These are phyloP conservation scores for Aureobasidium sp. DNA, from an alignment of 2,329 filamentous ascomycete species.

Conservation along the genomic window DNA sequence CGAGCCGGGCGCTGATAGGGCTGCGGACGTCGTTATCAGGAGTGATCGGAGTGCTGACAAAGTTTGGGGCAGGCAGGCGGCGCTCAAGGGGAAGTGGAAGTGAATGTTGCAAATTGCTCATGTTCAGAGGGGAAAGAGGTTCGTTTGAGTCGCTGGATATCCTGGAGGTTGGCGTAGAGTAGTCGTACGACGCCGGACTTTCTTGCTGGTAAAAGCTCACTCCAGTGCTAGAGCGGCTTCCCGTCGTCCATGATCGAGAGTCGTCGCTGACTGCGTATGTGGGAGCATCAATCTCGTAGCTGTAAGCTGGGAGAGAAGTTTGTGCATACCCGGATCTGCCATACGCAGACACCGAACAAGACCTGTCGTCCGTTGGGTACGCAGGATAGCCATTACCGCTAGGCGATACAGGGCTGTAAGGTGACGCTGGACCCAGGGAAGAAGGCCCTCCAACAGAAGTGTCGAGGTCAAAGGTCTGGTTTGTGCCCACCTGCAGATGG, in stretches of 20 bases:
- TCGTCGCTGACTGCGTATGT: conserved; percentile 23
- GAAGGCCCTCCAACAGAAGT: conserved; percentile 2
- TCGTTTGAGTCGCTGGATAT: conserved; percentile 20
- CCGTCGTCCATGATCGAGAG: conserved; percentile 24
- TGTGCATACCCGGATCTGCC: conserved; percentile 10
- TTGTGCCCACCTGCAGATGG: conserved; percentile 11
- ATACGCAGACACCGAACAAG: neutral
- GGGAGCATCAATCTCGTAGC: conserved; percentile 18
- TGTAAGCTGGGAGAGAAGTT: neutral
- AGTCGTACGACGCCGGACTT: conserved; percentile 23
- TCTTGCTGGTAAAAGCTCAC: conserved; percentile 21
- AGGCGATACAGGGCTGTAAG: conserved; percentile 6
- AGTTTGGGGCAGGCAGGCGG: conserved; percentile 25
- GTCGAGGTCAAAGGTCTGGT: conserved; percentile 9
- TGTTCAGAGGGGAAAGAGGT: conserved; percentile 27
- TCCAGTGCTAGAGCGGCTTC: conserved; percentile 23
- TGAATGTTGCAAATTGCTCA: conserved; percentile 29
- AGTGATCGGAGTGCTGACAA: conserved; percentile 1
- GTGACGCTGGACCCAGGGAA: conserved; percentile 2
- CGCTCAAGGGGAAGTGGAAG: conserved; percentile 28
- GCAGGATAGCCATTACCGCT: neutral
- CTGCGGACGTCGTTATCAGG: conserved; percentile 9
- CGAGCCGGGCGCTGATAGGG: neutral
- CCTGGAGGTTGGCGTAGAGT: conserved; percentile 23
- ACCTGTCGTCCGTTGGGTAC: conserved; percentile 5